phyloP scores from a whole-genome alignment of 768 basidiomycete genomes.

The Kondoa malvinella region DNA sequence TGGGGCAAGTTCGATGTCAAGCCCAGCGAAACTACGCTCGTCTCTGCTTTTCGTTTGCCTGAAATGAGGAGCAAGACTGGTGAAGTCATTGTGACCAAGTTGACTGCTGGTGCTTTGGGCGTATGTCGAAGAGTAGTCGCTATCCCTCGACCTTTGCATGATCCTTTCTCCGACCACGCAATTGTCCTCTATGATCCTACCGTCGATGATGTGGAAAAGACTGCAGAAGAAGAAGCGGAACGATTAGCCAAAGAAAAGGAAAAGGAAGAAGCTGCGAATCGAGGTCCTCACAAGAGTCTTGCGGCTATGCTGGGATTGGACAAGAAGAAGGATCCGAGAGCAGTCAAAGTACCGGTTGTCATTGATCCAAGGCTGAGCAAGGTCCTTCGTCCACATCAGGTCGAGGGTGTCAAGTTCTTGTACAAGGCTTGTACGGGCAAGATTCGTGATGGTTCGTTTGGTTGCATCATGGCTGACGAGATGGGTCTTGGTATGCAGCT shows the following conservation, averaged over 20 bases:
- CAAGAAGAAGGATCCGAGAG: slow-evolving; percentile 47
- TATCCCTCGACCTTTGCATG: slow-evolving; percentile 79
- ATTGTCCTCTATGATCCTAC: slow-evolving; percentile 96
- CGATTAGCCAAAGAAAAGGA: slow-evolving; percentile 36
- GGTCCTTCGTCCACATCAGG: slow-evolving; percentile 87
- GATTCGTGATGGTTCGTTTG: slow-evolving; percentile 64
- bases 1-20: slow-evolving; percentile 13
- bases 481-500: slow-evolving; percentile 66
- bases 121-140: slow-evolving; percentile 62
- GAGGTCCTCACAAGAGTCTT: slow-evolving; percentile 87
- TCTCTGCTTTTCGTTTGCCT: slow-evolving; percentile 13
- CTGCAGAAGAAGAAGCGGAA: slow-evolving; percentile 37
- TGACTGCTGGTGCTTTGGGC: slow-evolving; percentile 43
- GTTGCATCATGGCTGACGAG: slow-evolving; percentile 97
- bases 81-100: slow-evolving; percentile 15
- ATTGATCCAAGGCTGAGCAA: slow-evolving; percentile 77
- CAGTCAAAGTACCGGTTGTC: slow-evolving; percentile 79
- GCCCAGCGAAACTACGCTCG: slow-evolving; percentile 7
- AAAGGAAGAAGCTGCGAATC: slow-evolving; percentile 45
- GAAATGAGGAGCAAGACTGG: slow-evolving; percentile 17
- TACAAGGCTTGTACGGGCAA: slow-evolving; percentile 90
- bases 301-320: slow-evolving; percentile 55
- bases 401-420: slow-evolving; percentile 97
- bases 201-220: slow-evolving; percentile 76
- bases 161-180: slow-evolving; percentile 94